Conservation (phyloP, 768 basidiomycete species). For the Atractiella rhizophila region DNA sequence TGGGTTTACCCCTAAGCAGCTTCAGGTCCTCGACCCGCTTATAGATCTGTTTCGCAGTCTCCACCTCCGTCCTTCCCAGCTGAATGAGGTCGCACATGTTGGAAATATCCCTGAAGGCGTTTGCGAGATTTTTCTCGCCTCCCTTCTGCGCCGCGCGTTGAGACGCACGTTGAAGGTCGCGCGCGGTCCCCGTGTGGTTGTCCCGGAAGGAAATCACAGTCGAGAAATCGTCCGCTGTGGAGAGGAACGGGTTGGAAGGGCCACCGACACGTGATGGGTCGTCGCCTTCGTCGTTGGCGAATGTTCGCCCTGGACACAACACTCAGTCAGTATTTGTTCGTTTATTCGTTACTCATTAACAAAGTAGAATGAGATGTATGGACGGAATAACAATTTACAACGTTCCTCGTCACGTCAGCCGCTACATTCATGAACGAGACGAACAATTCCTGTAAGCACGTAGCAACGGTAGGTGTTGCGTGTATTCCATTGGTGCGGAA, state of each 20-base stretch:
- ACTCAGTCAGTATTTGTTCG: not conserved
- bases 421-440: conserved; percentile 1
- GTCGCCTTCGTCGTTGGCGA: conserved; percentile 97
- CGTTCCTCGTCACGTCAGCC: too few species aligned
- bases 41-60: conserved; percentile 89
- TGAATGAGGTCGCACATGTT: conserved; percentile 91
- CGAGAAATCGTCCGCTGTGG: conserved; percentile 80
- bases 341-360: conserved; percentile 15
- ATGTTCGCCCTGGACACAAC: conserved; percentile 37
- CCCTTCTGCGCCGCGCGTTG: conserved; percentile 38
- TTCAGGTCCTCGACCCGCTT: conserved; percentile 93
- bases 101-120: conserved; percentile 71
- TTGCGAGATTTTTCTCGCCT: conserved; percentile 44
- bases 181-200: conserved; percentile 73
- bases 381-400: not conserved
- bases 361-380: too few species aligned
- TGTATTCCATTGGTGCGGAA: conserved; percentile 10
- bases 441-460: not conserved
- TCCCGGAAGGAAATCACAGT: conserved; percentile 89
- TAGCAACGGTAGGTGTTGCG: not conserved
- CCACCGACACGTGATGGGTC: conserved; percentile 99
- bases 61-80: conserved; percentile 73
- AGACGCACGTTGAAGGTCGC: conserved; percentile 76
- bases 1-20: conserved; percentile 54
- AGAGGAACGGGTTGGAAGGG: conserved; percentile 71